These are phyloP conservation scores for Rosa persica DNA, from an alignment of 306 rosid genomes.

Conservation along the genomic window DNA sequence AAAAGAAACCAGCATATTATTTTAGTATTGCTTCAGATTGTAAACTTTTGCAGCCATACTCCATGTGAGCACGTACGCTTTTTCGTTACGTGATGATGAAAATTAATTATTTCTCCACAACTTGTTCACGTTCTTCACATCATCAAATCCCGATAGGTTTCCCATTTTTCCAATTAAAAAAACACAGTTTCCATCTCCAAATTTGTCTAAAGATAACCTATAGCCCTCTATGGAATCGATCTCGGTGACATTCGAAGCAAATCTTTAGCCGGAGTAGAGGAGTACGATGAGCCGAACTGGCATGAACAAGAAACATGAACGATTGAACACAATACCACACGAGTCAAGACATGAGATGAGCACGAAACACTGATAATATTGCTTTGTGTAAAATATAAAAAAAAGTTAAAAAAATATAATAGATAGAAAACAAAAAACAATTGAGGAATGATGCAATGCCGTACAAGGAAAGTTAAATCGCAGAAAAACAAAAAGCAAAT, in stretches of 20 bases:
- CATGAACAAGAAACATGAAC: background rate
- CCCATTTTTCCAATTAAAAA: background rate
- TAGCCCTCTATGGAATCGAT: background rate
- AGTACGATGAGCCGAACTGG: too few species aligned
- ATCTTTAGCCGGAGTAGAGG: background rate
- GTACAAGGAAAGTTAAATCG: background rate
- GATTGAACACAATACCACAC: too few species aligned
- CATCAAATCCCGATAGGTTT: background rate
- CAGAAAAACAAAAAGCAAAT: too few species aligned
- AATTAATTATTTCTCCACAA: background rate
- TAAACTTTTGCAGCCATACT: background rate
- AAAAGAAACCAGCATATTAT: background rate
- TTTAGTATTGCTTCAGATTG: background rate
- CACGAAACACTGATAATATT: background rate
- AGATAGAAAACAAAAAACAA: background rate
- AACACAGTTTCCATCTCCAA: slow-evolving; percentile 3
- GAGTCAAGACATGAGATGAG: background rate
- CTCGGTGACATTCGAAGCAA: background rate
- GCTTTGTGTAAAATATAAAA: background rate
- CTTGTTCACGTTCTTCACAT: background rate
- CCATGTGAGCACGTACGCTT: background rate
- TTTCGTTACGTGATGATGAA: background rate
- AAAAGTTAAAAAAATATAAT: background rate
- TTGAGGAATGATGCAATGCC: background rate
- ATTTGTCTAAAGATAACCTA: background rate